Percentiles rank a stretch among this genome's conserved stretches.
Conservation (phyloP, 2,329 filamentous ascomycete genomes). For the Neonectria neomacrospora region DNA sequence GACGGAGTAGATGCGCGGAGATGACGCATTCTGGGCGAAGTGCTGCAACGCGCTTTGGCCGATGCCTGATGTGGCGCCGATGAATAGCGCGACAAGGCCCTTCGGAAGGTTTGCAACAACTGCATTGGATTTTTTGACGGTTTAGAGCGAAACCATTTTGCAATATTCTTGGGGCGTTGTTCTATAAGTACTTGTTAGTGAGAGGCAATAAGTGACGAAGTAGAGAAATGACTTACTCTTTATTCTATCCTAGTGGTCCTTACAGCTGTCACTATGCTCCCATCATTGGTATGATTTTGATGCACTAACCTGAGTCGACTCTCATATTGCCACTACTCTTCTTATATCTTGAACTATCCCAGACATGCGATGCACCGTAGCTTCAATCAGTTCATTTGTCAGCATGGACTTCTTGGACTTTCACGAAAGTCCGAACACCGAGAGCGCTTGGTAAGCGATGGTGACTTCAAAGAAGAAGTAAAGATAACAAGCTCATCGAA, state of each 20-base stretch:
- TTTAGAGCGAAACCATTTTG: constrained; percentile 29
- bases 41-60: constrained; percentile 31
- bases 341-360: background rate
- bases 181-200: background rate
- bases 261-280: no score
- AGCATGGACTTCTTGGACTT: background rate
- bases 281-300: background rate
- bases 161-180: background rate
- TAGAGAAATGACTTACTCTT: background rate
- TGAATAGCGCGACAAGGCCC: constrained; percentile 29
- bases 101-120: constrained; percentile 6
- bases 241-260: background rate
- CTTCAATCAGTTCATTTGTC: background rate
- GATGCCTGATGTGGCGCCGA: constrained; percentile 36
- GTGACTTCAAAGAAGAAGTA: background rate
- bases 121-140: constrained; percentile 29
- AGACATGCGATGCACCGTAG: background rate
- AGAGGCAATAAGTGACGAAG: background rate
- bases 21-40: constrained; percentile 17
- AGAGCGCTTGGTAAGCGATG: background rate
- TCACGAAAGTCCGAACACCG: background rate
- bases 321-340: background rate
- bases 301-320: no score
- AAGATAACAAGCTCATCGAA: no score
- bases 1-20: constrained; percentile 30